Percentiles rank a stretch among this genome's conserved stretches.
Conservation (phyloP, 2,329 filamentous ascomycete species). For the Alternaria rosae region DNA sequence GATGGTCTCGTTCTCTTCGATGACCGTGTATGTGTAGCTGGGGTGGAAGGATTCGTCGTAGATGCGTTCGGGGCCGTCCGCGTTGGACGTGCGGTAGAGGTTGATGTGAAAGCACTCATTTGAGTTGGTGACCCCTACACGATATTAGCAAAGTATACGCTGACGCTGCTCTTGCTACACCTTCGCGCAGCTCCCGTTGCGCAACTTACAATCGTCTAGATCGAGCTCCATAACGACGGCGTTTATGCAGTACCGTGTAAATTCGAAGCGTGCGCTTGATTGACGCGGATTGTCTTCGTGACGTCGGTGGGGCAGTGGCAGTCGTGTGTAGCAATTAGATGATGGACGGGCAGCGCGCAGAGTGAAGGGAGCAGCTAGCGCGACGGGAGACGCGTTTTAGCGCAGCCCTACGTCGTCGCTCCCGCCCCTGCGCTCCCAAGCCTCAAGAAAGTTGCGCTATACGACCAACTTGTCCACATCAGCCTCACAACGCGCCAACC, state of each 20-base stretch:
- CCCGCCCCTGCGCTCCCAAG: constrained; percentile 18
- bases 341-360: constrained; percentile 9
- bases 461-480: constrained; percentile 6
- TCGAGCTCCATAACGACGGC: constrained; percentile 35
- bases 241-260: neutral
- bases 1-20: constrained; percentile 90
- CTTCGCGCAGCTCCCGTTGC: neutral
- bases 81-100: constrained; percentile 39
- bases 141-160: neutral
- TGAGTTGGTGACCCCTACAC: constrained; percentile 43
- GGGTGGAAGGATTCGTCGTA: constrained; percentile 78
- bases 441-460: constrained; percentile 22
- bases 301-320: constrained; percentile 1
- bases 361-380: constrained; percentile 26
- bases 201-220: constrained; percentile 40
- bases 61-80: constrained; percentile 31
- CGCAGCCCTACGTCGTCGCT: constrained; percentile 31
- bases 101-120: constrained; percentile 51
- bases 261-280: neutral
- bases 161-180: neutral
- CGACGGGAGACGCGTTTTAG: constrained; percentile 31
- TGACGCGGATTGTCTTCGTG: neutral
- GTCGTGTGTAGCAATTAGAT: neutral
- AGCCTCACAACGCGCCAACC: constrained; percentile 4
- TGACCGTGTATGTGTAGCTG: constrained; percentile 88